Conservation (phyloP, 495 filamentous ascomycete genomes). For the Trypethelium eluteriae region DNA sequence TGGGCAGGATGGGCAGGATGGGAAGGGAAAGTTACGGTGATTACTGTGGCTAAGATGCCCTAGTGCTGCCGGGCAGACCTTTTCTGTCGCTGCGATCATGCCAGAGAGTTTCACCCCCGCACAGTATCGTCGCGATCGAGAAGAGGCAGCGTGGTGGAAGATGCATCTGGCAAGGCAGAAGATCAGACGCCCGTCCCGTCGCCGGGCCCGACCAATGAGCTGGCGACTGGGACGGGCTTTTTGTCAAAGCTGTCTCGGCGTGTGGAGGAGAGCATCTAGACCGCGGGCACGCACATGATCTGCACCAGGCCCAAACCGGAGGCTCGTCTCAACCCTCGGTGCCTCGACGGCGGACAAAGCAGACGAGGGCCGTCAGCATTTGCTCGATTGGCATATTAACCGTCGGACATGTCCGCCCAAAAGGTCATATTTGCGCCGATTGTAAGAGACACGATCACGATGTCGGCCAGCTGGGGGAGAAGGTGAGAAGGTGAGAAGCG, state of each 20-base stretch:
- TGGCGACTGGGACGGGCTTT: not conserved
- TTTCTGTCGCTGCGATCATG: slow-evolving; percentile 4
- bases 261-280: not conserved
- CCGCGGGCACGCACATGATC: slow-evolving; percentile 2
- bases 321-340: not conserved
- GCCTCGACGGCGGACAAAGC: not conserved
- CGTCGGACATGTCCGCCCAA: slow-evolving; percentile 4
- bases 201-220: not conserved
- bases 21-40: too few species aligned
- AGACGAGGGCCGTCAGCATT: slow-evolving; percentile 1
- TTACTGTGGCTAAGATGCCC: not conserved
- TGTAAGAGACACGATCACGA: not conserved
- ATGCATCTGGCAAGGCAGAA: not conserved
- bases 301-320: slow-evolving; percentile 1
- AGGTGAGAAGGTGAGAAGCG: not conserved
- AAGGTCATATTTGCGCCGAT: slow-evolving; percentile 9
- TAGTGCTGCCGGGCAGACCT: not conserved
- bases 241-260: not conserved
- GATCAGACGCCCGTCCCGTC: not conserved
- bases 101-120: slow-evolving; percentile 1
- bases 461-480: not conserved
- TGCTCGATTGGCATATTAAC: slow-evolving; percentile 5
- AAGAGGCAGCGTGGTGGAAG: too few species aligned
- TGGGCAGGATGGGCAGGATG: too few species aligned
- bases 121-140: slow-evolving; percentile 1